phyloP scores from a whole-genome alignment of 2,329 filamentous ascomycete genomes.

The Diaporthe aspalathi region DNA sequence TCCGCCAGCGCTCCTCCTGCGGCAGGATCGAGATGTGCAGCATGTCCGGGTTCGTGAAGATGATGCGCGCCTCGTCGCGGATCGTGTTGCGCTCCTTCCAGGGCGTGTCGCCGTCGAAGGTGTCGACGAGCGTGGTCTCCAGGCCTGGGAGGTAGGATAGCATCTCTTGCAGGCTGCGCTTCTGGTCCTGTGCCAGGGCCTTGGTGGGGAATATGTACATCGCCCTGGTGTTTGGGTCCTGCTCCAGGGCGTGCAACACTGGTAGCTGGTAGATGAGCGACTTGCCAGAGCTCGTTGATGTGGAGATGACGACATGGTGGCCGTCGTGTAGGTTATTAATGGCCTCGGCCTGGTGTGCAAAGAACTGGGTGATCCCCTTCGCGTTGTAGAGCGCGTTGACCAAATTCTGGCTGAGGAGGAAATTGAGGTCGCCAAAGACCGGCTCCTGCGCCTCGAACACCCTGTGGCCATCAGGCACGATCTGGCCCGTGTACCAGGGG shows the following conservation, averaged over 20 bases:
- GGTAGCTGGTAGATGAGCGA: slow-evolving; percentile 98
- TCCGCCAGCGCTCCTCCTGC: slow-evolving; percentile 89
- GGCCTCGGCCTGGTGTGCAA: slow-evolving; percentile 92
- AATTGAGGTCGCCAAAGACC: slow-evolving; percentile 85
- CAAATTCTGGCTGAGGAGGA: slow-evolving; percentile 86
- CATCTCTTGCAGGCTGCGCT: slow-evolving; percentile 86
- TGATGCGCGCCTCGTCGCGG: slow-evolving; percentile 88
- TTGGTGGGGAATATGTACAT: slow-evolving; percentile 99
- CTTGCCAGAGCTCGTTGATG: slow-evolving; percentile 96
- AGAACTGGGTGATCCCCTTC: slow-evolving; percentile 85
- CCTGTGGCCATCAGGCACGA: slow-evolving; percentile 91
- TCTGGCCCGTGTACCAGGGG: slow-evolving; percentile 91
- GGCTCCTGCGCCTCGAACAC: slow-evolving; percentile 89
- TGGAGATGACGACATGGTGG: slow-evolving; percentile 89
- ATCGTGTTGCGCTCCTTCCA: slow-evolving; percentile 83
- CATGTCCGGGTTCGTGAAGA: slow-evolving; percentile 99
- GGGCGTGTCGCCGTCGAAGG: slow-evolving; percentile 94
- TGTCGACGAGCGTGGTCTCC: slow-evolving; percentile 83
- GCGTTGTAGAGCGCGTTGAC: slow-evolving; percentile 98
- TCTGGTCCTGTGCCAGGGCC: slow-evolving; percentile 93
- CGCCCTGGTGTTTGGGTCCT: slow-evolving; percentile 79
- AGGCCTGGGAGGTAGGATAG: slow-evolving; percentile 83
- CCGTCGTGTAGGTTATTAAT: slow-evolving; percentile 89
- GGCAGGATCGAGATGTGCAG: slow-evolving; percentile 93
- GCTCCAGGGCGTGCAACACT: slow-evolving; percentile 86